These are phyloP conservation scores for Pittosporum tobira DNA, from an alignment of 129 eudicot genomes.

Conservation along the genomic window DNA sequence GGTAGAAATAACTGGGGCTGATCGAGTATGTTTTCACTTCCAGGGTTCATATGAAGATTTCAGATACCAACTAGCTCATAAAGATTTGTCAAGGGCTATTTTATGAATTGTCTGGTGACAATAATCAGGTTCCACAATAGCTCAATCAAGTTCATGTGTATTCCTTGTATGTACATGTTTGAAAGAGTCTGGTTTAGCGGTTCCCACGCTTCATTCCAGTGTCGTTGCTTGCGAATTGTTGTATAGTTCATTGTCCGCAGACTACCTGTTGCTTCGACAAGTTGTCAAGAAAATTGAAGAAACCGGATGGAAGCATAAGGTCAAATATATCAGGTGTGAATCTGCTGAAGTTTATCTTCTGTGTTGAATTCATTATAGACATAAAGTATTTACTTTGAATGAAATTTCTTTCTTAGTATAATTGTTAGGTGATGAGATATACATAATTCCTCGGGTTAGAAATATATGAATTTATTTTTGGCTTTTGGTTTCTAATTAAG, in stretches of 20 bases:
- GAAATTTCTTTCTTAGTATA: constrained; percentile 19
- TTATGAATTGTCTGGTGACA: constrained; percentile 24
- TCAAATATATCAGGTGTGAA: constrained; percentile 27
- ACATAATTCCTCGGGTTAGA: constrained; percentile 14
- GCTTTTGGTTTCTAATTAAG: background rate
- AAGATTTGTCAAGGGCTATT: constrained; percentile 23
- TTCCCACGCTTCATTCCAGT: constrained; percentile 24
- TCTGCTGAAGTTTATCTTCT: constrained; percentile 17
- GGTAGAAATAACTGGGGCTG: background rate
- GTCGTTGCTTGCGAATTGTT: constrained; percentile 40
- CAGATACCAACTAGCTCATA: constrained; percentile 21
- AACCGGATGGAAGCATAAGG: constrained; percentile 17
- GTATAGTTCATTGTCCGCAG: constrained; percentile 41
- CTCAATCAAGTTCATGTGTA: constrained; percentile 41
- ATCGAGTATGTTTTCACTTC: constrained; percentile 9
- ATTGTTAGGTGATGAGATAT: constrained; percentile 15
- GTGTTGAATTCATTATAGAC: constrained; percentile 22
- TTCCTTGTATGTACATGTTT: constrained; percentile 49
- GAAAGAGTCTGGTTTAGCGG: constrained; percentile 23
- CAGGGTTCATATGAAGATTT: constrained; percentile 41
- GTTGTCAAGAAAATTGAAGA: constrained; percentile 12
- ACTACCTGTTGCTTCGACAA: constrained; percentile 13
- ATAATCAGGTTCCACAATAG: constrained; percentile 19
- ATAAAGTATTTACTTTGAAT: constrained; percentile 6
- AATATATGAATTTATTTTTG: constrained; percentile 16